Base-by-base conservation (phyloP, 2,329 filamentous ascomycete species). In the Tolypocladium sp. region DNA sequence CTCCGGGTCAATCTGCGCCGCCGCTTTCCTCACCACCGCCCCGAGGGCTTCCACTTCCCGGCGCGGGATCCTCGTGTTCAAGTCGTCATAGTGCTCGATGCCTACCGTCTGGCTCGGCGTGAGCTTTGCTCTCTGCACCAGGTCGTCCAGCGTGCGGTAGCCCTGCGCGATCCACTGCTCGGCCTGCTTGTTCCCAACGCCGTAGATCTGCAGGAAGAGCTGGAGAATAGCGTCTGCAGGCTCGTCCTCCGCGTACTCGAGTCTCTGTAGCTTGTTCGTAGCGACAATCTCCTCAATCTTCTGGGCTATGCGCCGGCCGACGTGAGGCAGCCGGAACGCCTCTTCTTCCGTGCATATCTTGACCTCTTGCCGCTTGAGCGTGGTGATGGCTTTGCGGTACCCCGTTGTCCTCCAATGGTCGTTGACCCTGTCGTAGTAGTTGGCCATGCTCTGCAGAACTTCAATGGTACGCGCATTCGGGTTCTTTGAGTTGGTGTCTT, bases 241-340 rank as follows among this genome's bases (percentile, higher is more conserved):
- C 54, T 95, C 88, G 3, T 79, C 73, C 58, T 82, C 81, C 0
- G 89, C 84, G 65, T 87, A 84, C 40, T 96, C 88, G 0, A 97
- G 79, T 42, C 88, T 82, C 49, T 82, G 82, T 1, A 97, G 81
- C 33, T 80, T 79, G 66, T 91, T 82, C 0, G 91, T 96, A 44
- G 80, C 79, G 2, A 85, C 90, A 51, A 97, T 96, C 69, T 97
- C 93, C 66, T 94, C 90, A 63, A 97, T 94, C 71, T 96, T 96
- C 33, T 82, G 78, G 0, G 92, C 92, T 1, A 97, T 76, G 1
- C 90, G 82, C 13, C 78, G 67, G 9, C 92, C 92, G 41, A 97
- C 85, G 60, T 80, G 82, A 1, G 85, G 84, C 1, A 97, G 78
- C 2, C 74, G 71, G 13, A 81, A 74, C 0, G 92, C 93, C 70